Evolutionary conservation across 495 filamentous ascomycete genomes (phyloP), one percentile per base, ranked within the genome.

Genomic region (Alectoria sarmentosa): DNA sequence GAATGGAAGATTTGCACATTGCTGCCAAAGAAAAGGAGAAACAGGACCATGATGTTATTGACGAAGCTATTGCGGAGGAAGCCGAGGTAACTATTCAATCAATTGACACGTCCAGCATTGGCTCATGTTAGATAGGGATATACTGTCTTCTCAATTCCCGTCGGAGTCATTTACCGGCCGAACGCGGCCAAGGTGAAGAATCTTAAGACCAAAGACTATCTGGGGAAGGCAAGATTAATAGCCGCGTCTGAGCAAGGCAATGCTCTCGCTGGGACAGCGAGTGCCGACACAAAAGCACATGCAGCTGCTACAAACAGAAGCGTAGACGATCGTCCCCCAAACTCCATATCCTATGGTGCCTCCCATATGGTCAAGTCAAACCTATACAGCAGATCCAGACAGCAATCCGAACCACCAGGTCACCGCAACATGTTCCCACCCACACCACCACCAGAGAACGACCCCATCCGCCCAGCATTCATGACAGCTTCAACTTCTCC

Each of bases 121-220:
- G 60, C 66, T 72, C 65, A 74, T 48, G 17, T 26, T 68, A 58
- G 61, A 66, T 59, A 96, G 93, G 93, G 92, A 57, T 99, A 98
- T 72, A 99, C 95, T 2, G 94, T 99, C 17, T 99, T 99, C 79
- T 99, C 94, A 4, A 97, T 99, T 52, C 94, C 94, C 2, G 91
- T 98, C 38, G 94, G 94, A 21, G 86, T 97, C 48, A 79, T 99
- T 54, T 99, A 98, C 77, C 83, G 94, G 56, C 94, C 94, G 41
- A 98, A 96, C 74, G 90, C 92, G 66, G 92, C 95, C 66, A 99
- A 99, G 75, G 94, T 99, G 62, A 96, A 93, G 74, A 99, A 99
- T 70, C 80, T 99, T 67, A 95, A 96, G 77, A 86, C 90, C 30
- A 97, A 96, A 74, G 91, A 98, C 71, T 99, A 99, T 72, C 84